These are phyloP conservation scores for Pseudevernia furfuracea DNA, from an alignment of 495 filamentous ascomycete genomes.

Conservation along the genomic window DNA sequence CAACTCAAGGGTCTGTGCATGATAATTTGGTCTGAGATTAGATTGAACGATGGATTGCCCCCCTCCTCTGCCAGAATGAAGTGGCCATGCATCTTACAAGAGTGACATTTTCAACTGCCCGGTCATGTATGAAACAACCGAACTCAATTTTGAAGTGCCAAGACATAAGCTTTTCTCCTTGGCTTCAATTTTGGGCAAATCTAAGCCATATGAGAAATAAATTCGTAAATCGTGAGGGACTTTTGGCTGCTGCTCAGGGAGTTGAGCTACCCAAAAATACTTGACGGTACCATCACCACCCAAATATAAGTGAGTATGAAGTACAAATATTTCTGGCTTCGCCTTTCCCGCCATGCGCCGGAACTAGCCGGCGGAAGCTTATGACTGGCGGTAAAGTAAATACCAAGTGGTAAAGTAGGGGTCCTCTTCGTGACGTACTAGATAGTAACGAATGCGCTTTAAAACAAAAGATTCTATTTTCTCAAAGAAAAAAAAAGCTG, in stretches of 20 bases:
- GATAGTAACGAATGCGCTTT: neutral
- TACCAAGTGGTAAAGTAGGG: too few species aligned
- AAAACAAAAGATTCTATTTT: neutral
- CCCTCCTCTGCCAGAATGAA: neutral
- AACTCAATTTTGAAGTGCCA: neutral
- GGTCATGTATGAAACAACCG: neutral
- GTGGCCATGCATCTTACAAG: too few species aligned
- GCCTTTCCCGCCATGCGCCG: too few species aligned
- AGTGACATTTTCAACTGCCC: too few species aligned
- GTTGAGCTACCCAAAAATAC: neutral
- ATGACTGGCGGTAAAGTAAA: neutral
- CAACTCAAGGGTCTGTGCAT: neutral
- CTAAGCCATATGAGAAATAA: too few species aligned
- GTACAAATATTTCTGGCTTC: too few species aligned
- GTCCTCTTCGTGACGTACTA: neutral
- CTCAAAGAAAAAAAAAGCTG: neutral
- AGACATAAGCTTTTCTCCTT: neutral
- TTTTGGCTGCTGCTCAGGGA: too few species aligned
- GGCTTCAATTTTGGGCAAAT: neutral
- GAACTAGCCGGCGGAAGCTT: slow-evolving; percentile 9
- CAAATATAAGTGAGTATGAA: too few species aligned
- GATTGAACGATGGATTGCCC: neutral
- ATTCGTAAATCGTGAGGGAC: too few species aligned
- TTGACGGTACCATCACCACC: too few species aligned
- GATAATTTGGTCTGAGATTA: neutral